A percentile compares a stretch with the other conserved stretches of the same genome.
phyloP scores from a whole-genome alignment of 768 basidiomycete species.

The Bullera alba region DNA sequence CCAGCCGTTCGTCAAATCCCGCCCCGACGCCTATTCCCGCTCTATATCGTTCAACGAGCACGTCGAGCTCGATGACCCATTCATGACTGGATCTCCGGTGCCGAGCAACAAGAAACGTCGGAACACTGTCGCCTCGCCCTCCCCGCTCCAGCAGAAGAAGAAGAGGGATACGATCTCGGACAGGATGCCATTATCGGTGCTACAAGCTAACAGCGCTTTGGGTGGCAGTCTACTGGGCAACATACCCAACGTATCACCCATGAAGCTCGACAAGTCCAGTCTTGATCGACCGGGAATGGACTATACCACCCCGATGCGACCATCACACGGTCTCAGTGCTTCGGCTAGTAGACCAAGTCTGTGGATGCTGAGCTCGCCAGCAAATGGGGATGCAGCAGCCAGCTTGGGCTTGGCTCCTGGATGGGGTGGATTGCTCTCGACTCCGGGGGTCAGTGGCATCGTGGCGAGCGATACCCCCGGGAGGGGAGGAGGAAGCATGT shows the following conservation, averaged over 20 bases:
- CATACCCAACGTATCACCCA: not conserved
- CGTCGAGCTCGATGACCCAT: not conserved
- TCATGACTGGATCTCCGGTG: not conserved
- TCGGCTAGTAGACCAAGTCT: not conserved
- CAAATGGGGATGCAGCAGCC: not conserved
- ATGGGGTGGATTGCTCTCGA: not conserved
- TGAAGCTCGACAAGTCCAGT: not conserved
- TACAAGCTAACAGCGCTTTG: not conserved
- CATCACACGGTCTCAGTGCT: not conserved
- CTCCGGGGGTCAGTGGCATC: not conserved
- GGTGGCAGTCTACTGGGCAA: not conserved
- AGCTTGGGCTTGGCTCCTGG: not conserved
- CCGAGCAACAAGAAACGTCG: not conserved
- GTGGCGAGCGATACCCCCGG: not conserved
- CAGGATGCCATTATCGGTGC: not conserved
- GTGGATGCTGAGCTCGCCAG: slow-evolving; percentile 1
- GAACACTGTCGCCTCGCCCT: not conserved
- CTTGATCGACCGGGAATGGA: not conserved
- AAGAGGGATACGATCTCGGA: not conserved
- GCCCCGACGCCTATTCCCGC: slow-evolving; percentile 7
- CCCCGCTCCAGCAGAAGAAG: not conserved
- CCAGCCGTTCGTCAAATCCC: slow-evolving; percentile 11
- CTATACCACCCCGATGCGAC: not conserved
- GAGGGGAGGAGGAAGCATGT: not conserved
- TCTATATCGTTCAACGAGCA: not conserved